Evolutionary conservation across 73 alveolate species (phyloP), one percentile per base, ranked within the genome.

Genomic region (Paramecium primaurelia): DNA sequence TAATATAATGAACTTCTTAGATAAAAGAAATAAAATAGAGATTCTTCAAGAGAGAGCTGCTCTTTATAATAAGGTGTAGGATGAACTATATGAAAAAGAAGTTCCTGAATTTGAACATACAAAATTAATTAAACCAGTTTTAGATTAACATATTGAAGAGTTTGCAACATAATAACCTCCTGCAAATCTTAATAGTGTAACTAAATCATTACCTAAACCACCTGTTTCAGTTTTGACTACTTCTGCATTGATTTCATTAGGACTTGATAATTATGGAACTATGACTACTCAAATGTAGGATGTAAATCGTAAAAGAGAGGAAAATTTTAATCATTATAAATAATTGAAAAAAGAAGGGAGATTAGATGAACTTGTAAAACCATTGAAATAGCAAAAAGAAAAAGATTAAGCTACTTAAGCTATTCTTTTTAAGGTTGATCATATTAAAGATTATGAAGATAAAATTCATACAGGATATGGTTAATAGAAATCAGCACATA

Each of bases 11-110:
- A 80, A 80, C 16, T 80, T 42, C 58, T 64, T 80, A 20, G 91
- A 80, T 80, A 80, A 47, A 28, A 40, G 91, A 80, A 80, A 80
- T 47, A 80, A 80, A 47, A 80, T 80, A 40, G 71, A 80, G 44
- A 44, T 80, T 38, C 75, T 80, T 11, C 12, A 80, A 80, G 91
- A 80, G 45, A 80, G 91, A 80, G 91, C 91, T 42, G 75, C 49
- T 26, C 44, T 80, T 26, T 80, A 80, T 47, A 80, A 80, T 49
- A n/a, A 42, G 28, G 58, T 45, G 10, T 44, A 80, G 30, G 91
- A 80, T 80, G 91, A 80, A 45, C 75, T 80, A 20, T 25, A 32
- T 32, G 91, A 80, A 14, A 32, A 80, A 47, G 75, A 80, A 42
- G 44, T 80, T 3, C 91, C 91, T 25, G 91, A 80, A 45, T 34